Conservation (phyloP, 331 rosid genomes). For the Saraca asoca region DNA sequence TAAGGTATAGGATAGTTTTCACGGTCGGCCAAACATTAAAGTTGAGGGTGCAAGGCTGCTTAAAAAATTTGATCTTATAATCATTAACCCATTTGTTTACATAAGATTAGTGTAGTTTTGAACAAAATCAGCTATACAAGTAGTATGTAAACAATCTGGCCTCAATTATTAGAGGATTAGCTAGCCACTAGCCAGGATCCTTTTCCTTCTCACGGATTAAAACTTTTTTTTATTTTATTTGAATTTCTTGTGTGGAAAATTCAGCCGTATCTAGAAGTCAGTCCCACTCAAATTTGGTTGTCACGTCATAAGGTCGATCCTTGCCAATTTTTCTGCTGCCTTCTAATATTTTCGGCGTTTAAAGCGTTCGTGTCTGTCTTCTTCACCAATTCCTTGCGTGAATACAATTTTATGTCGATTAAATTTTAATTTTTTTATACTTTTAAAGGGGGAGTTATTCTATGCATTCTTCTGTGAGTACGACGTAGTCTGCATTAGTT, state of each 20-base stretch:
- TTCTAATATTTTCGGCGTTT: background rate
- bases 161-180: no score
- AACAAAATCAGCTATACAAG: no score
- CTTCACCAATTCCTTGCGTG: constrained; percentile 17
- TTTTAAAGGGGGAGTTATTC: no score
- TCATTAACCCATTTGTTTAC: no score
- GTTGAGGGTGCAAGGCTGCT: constrained; percentile 23
- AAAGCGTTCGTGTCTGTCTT: constrained; percentile 23
- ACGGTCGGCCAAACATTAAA: constrained; percentile 26
- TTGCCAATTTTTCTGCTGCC: constrained; percentile 28
- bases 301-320: constrained; percentile 36
- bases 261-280: constrained; percentile 26
- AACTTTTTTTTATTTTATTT: background rate
- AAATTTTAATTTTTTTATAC: no score
- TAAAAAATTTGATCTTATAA: constrained; percentile 15
- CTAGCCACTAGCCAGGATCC: background rate
- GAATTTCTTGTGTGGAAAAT: background rate
- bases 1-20: constrained; percentile 43
- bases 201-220: background rate
- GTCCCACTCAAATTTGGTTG: constrained; percentile 3
- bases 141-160: no score
- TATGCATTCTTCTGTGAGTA: background rate
- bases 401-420: no score
- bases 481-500: constrained; percentile 30
- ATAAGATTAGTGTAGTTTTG: no score